Conservation (phyloP, 768 basidiomycete genomes). For the Hygrophoropsis aurantiaca region DNA sequence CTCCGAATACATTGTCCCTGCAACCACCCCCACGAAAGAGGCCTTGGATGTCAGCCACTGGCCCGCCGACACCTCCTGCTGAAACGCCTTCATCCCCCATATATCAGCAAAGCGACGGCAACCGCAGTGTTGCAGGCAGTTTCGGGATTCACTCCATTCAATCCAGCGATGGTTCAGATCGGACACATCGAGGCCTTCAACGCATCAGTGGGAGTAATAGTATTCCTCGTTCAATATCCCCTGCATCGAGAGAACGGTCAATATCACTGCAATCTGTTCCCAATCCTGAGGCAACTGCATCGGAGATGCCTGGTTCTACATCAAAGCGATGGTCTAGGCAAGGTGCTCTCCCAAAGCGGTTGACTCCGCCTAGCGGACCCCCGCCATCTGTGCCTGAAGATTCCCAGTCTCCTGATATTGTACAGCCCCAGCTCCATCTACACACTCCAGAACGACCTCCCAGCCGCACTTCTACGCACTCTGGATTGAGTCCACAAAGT, state of each 20-base stretch:
- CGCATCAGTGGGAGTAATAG: not conserved
- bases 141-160: constrained; percentile 25
- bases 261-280: constrained; percentile 45
- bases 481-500: constrained; percentile 42
- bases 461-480: constrained; percentile 36
- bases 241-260: constrained; percentile 1
- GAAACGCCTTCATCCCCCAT: constrained; percentile 14
- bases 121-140: constrained; percentile 28
- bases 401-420: constrained; percentile 15
- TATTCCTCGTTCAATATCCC: constrained; percentile 8
- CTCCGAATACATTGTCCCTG: constrained; percentile 29
- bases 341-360: constrained; percentile 46
- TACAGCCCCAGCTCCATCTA: constrained; percentile 26
- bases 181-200: not conserved
- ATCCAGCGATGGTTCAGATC: constrained; percentile 5
- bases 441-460: constrained; percentile 32
- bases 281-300: constrained; percentile 36
- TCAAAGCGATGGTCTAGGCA: constrained; percentile 57
- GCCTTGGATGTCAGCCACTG: constrained; percentile 15
- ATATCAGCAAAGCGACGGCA: constrained; percentile 24
- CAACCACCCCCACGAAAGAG: constrained; percentile 32
- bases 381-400: constrained; percentile 46
- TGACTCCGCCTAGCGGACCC: constrained; percentile 62
- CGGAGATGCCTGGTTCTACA: constrained; percentile 25
- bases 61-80: constrained; percentile 1